Conservation (phyloP, 2,329 filamentous ascomycete species). For the Aureobasidium sp. region DNA sequence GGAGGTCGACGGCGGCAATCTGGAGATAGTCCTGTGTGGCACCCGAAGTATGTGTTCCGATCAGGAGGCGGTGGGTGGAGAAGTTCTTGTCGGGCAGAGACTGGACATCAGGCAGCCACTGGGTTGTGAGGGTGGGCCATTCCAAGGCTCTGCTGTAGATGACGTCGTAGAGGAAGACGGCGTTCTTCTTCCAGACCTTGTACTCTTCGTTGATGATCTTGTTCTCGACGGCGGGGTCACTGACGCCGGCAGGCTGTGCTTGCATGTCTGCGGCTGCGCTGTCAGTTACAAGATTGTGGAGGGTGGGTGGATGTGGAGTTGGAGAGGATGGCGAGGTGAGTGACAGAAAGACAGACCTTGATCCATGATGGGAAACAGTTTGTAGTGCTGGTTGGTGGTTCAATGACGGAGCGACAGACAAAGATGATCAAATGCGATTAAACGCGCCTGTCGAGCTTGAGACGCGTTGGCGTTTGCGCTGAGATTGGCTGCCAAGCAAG, state of each 20-base stretch:
- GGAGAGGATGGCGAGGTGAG: background rate
- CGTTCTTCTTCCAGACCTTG: conserved; percentile 99
- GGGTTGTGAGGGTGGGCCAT: conserved; percentile 94
- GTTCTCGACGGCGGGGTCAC: conserved; percentile 51
- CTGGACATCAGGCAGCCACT: conserved; percentile 96
- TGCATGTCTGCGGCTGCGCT: conserved; percentile 18
- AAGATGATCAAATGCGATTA: background rate
- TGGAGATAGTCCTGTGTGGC: conserved; percentile 85
- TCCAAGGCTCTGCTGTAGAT: conserved; percentile 91
- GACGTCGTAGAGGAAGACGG: conserved; percentile 96
- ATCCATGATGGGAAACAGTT: background rate
- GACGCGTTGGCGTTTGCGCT: background rate
- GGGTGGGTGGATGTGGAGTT: background rate
- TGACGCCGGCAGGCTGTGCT: conserved; percentile 16
- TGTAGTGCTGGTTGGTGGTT: background rate
- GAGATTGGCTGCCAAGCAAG: background rate
- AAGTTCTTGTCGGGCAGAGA: conserved; percentile 78
- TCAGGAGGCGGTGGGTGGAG: conserved; percentile 77
- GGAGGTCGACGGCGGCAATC: conserved; percentile 89
- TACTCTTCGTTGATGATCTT: conserved; percentile 98
- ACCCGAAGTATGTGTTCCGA: conserved; percentile 90
- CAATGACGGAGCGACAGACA: background rate
- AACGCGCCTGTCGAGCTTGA: background rate
- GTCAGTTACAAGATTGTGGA: background rate
- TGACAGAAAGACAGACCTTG: background rate